Percentiles rank a stretch among this genome's conserved stretches.
These are phyloP conservation scores for Pneumocystis sp. DNA, from an alignment of 1,139 yeast genomes.

Conservation along the genomic window DNA sequence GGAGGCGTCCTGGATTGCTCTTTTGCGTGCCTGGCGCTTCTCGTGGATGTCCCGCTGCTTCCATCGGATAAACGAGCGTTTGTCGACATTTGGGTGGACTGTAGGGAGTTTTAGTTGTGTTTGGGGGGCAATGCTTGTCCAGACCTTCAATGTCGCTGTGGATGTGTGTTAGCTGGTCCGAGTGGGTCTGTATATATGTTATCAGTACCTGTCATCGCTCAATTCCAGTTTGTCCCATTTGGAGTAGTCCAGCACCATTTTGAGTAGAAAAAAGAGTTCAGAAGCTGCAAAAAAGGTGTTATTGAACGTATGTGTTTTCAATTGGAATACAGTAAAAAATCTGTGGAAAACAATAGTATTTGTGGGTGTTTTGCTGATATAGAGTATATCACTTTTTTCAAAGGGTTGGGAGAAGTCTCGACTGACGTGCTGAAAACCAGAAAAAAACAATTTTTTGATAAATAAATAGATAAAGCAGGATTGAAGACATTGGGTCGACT, in stretches of 20 bases:
- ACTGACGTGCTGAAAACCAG: background rate
- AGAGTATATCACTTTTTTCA: background rate
- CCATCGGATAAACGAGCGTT: constrained; percentile 83
- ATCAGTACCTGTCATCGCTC: constrained; percentile 50
- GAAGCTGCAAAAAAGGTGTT: background rate
- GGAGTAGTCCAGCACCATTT: constrained; percentile 22
- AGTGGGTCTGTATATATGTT: constrained; percentile 3
- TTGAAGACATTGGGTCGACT: background rate
- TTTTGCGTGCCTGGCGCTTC: constrained; percentile 65
- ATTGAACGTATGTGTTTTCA: no score
- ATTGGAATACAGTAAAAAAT: background rate
- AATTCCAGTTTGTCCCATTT: constrained; percentile 95
- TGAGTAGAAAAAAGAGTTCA: background rate
- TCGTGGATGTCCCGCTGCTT: constrained; percentile 96
- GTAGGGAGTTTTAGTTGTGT: background rate
- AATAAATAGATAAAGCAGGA: background rate
- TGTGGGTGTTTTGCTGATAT: background rate
- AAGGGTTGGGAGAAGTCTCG: background rate
- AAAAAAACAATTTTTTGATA: background rate
- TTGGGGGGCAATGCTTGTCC: no score
- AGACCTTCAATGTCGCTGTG: constrained; percentile 5
- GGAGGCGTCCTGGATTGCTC: constrained; percentile 58
- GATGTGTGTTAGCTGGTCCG: constrained; percentile 41
- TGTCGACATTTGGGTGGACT: constrained; percentile 97
- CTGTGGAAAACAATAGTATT: background rate